Conservation (phyloP, 129 eudicot genomes). For the Flaveria brownii region DNA sequence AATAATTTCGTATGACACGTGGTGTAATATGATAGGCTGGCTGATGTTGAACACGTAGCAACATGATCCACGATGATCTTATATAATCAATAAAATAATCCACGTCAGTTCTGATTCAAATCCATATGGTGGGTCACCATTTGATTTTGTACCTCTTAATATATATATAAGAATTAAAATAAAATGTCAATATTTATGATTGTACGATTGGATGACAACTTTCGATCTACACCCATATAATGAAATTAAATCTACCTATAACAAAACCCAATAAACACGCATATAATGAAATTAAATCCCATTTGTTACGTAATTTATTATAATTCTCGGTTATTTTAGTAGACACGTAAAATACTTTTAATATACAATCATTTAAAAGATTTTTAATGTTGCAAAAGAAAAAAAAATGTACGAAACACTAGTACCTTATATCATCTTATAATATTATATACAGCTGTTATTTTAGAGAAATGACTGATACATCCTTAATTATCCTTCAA, state of each 20-base stretch:
- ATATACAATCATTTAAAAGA: neutral
- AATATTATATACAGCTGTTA: neutral
- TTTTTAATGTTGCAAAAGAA: neutral
- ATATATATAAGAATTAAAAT: neutral
- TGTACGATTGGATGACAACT: conserved; percentile 17
- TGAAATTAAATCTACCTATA: neutral
- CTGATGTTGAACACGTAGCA: conserved; percentile 1
- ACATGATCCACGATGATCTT: conserved; percentile 24
- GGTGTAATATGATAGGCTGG: conserved; percentile 9
- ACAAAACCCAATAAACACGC: neutral
- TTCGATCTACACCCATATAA: neutral
- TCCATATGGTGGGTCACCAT: conserved; percentile 19
- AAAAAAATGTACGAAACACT: neutral
- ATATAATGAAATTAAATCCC: neutral
- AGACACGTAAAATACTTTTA: neutral
- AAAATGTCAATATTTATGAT: conserved; percentile 3
- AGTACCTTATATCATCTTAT: neutral
- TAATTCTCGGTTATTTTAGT: neutral
- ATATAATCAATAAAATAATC: conserved; percentile 8
- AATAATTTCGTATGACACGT: conserved; percentile 21
- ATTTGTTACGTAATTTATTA: neutral
- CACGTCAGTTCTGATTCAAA: conserved; percentile 30
- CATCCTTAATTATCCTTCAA: neutral
- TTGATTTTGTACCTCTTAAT: neutral
- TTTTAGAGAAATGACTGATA: neutral